Evolutionary conservation across 345 rosid genomes (phyloP).

Genomic region (Conringia planisiliqua): DNA sequence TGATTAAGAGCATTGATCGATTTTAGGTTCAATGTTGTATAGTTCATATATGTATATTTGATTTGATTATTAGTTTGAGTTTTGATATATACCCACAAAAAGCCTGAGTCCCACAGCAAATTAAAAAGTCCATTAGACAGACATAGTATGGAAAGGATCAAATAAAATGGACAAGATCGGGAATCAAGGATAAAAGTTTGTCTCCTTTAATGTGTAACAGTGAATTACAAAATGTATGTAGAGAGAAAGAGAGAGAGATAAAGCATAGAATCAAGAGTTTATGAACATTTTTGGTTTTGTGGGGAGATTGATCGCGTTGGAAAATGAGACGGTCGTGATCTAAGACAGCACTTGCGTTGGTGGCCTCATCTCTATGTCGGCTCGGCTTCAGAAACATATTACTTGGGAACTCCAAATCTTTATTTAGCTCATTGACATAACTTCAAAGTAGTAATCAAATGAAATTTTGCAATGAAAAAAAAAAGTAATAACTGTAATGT

Average conservation of each 20-base stretch:
- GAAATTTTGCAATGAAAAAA: not conserved
- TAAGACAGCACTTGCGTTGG: slow-evolving; percentile 79
- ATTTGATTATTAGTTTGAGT: not conserved
- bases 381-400: slow-evolving; percentile 43
- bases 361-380: slow-evolving; percentile 74
- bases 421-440: slow-evolving; percentile 2
- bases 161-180: slow-evolving; percentile 40
- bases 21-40: slow-evolving; percentile 3
- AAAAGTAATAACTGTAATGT: not conserved
- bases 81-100: not conserved
- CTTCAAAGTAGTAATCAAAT: not conserved
- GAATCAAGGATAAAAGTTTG: slow-evolving; percentile 49
- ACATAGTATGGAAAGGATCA: slow-evolving; percentile 26
- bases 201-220: slow-evolving; percentile 32
- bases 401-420: slow-evolving; percentile 29
- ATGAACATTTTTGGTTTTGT: slow-evolving; percentile 17
- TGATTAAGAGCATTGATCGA: not conserved
- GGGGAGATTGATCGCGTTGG: slow-evolving; percentile 40
- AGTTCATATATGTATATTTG: not conserved
- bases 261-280: slow-evolving; percentile 20
- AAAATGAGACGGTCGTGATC: slow-evolving; percentile 48
- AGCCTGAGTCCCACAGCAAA: not conserved
- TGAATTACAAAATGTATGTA: slow-evolving; percentile 6
- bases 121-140: slow-evolving; percentile 20
- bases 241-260: not conserved